Evolutionary conservation across 78 protist species (phyloP), one percentile per base, ranked within the genome.

Genomic region (Bigelowiella natans): DNA sequence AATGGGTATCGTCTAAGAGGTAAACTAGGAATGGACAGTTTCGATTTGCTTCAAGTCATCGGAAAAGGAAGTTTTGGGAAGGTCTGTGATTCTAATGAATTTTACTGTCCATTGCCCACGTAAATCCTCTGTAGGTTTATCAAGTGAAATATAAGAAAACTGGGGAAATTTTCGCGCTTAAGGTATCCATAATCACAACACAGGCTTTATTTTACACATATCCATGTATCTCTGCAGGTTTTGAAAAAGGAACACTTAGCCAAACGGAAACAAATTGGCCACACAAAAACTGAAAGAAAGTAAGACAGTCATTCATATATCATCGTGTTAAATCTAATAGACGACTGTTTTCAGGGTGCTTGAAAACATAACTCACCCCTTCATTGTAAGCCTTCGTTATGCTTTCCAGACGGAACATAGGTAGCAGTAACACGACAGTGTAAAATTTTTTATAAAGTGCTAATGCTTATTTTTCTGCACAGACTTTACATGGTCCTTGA

Each of bases 221-320:
- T n/a, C n/a, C n/a, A n/a, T n/a, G n/a, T n/a, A n/a, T n/a, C n/a
- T n/a, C n/a, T n/a, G n/a, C n/a, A 96, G 88, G 88, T 96, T 1
- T 85, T 96, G 36, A 40, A 37, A 29, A 94, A 94, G 64, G 64
- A 39, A 18, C 37, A 26, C 11, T 88, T 96, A 30, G 91, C 95
- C 31, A 92, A 36, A 37, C 88, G 95, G 1, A 90, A 95, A 34
- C 97, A 97, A 73, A 95, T 97, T 2, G 95, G 92, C 64, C 98
- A 97, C 93, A 97, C 97, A 1, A 91, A 93, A 87, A 92, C 97
- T 3, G 98, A 97, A 86, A 73, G 95, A 36, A 89, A 86, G 83
- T 93, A 92, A 30, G 73, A 51, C 7, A 51, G 34, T 51, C 73
- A 51, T 51, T 51, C 18, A 51, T 51, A 51, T 18, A 51, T 51